Base-by-base conservation (phyloP, 805 yeast species). In the Yarrowia divulgata region DNA sequence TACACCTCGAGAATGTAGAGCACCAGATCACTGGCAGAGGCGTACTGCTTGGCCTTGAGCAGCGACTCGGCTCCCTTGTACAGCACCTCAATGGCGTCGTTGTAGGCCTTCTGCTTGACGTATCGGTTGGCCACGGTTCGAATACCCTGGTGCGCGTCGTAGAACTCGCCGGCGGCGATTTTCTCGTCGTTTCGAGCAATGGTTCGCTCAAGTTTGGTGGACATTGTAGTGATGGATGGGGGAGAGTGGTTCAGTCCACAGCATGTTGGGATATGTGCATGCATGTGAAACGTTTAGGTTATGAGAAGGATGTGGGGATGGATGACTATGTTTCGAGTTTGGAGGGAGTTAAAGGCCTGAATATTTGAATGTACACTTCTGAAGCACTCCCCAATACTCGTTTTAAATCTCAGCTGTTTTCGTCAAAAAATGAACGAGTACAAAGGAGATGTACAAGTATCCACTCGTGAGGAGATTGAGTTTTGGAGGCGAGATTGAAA, bases 141-240 rank as follows among this genome's bases (percentile, higher is more conserved):
- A 66, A 95, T 83, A 0, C 97, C 93, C 78, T 95, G 98, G 77
- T 94, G 97, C 0, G 98, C 98, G 77, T 95, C 99, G 77, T 94
- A 94, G 80, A 84, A 92, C 69, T 93, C 90, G 2, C 91, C 91
- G 63, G 84, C 84, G 64, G 84, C 85, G 72, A 94, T 89, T 72
- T 72, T 73, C 57, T 73, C 73, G 67, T 71, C 70, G 54, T 74
- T 72, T 48, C 75, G 66, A 19, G 70, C 72, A 39, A 73, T 66
- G 8, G 69, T 66, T 50, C 62, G 48, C 19, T 66, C 69, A 6
- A 66, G 62, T 12, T 66, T 66, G 52, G 69, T 66, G 13, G 69
- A 66, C 69, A 66, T 66, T n/a, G 32, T 64, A 16, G 23, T 50
- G 55, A 35, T 16, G 39, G 55, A 16, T 14, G 40, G 1, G 35